Evolutionary conservation across 805 yeast genomes (phyloP).

Genomic region (Candida methanosorbosa): DNA sequence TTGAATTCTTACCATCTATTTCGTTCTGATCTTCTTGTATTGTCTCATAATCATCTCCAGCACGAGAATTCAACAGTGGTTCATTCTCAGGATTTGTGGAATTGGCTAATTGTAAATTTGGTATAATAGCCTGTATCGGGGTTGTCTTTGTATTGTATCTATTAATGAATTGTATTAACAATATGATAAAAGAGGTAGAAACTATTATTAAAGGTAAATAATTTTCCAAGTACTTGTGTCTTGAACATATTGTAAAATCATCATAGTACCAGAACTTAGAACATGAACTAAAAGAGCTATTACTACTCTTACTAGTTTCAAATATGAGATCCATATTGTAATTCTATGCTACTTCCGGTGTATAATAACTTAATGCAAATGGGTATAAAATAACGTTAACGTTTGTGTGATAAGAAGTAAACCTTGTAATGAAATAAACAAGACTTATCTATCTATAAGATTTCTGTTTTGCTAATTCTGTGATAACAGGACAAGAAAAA

Average conservation of each 20-base stretch:
- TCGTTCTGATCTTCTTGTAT: neutral
- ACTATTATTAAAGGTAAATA: conserved; percentile 21
- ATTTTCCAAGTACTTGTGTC: conserved; percentile 27
- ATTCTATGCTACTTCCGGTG: too few species aligned
- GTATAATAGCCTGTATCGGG: neutral
- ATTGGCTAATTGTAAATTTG: neutral
- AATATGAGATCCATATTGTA: too few species aligned
- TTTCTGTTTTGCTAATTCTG: too few species aligned
- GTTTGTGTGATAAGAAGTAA: too few species aligned
- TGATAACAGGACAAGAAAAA: too few species aligned
- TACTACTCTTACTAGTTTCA: too few species aligned
- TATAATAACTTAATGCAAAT: too few species aligned
- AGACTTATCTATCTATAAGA: too few species aligned
- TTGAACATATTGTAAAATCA: conserved; percentile 41
- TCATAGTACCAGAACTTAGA: conserved; percentile 24
- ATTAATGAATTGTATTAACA: neutral
- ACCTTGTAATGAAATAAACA: too few species aligned
- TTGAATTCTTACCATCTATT: conserved; percentile 21
- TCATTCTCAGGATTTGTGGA: conserved; percentile 8
- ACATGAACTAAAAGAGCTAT: too few species aligned
- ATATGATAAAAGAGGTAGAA: conserved; percentile 16
- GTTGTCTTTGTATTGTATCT: too few species aligned
- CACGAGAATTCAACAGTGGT: conserved; percentile 6
- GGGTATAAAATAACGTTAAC: too few species aligned
- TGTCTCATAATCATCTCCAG: conserved; percentile 4